Evolutionary conservation across 208 protist genomes (phyloP), one percentile per base, ranked within the genome.

Genomic region (Leishmania tropica): DNA sequence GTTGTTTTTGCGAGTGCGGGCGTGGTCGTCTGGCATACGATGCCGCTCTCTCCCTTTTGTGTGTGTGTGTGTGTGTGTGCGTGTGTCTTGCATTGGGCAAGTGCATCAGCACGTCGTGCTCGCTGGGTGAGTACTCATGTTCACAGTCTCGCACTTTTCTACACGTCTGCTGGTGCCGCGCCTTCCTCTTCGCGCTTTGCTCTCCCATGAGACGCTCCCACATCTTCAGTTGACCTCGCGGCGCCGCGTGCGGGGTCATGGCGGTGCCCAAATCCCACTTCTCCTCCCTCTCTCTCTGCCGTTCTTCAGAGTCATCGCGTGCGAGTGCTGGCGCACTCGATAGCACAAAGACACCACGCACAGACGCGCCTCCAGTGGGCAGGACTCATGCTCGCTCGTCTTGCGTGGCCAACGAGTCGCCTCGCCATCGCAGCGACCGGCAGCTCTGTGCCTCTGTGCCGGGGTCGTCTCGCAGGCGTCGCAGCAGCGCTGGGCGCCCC

Each of bases 371-470:
- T 58, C 51, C 2, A 5, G 31, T 4, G 8, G 28, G n/a, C 53
- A 62, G 51, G n/a, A 19, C 31, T 31, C 31, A 76, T 76, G 73
- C n/a, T 76, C 21, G 15, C 73, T 45, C 73, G 73, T n/a, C 48
- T 58, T 45, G 1, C 73, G 31, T 24, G 13, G 13, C 31, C 73
- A 19, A n/a, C n/a, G 73, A 62, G 40, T 45, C 70, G 48, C 4
- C 73, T 76, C 51, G 15, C 51, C 73, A 45, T 62, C 21, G 53
- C 31, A 28, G 48, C 40, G 51, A 31, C 51, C 15, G 13, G 47
- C 1, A 62, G 7, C 35, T 24, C 51, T 19, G 47, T 45, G 51
- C 31, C 40, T 35, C 73, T 58, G 6, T 47, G n/a, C 31, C 73
- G 35, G 3, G 31, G 35, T 64, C 73, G 31, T 17, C 73, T 76